phyloP scores from a whole-genome alignment of 495 filamentous ascomycete species.

The Aspergillus egyptiacus region DNA sequence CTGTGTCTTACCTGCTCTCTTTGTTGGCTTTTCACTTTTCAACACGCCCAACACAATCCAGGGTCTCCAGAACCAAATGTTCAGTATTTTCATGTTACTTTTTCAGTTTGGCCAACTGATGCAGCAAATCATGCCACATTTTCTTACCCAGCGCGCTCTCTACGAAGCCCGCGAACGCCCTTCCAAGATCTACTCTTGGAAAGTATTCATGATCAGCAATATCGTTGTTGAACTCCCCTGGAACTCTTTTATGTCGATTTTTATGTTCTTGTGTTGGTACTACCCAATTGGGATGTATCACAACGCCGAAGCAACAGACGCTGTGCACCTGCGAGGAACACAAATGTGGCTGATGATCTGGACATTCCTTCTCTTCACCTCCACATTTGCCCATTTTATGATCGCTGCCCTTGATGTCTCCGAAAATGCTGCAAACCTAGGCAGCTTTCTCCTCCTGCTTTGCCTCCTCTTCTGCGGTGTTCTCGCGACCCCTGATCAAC shows the following conservation, averaged over 20 bases:
- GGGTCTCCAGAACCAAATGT: slow-evolving; percentile 88
- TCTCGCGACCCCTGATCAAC: slow-evolving; percentile 52
- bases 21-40: slow-evolving; percentile 91
- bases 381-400: slow-evolving; percentile 59
- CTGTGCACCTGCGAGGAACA: slow-evolving; percentile 45
- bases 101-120: slow-evolving; percentile 77
- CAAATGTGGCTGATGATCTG: slow-evolving; percentile 54
- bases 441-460: slow-evolving; percentile 56
- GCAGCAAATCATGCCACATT: slow-evolving; percentile 73
- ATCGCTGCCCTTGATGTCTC: slow-evolving; percentile 58
- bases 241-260: slow-evolving; percentile 54
- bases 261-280: slow-evolving; percentile 63
- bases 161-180: slow-evolving; percentile 69
- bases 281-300: slow-evolving; percentile 60
- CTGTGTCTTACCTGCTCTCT: slow-evolving; percentile 50
- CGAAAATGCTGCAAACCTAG: slow-evolving; percentile 55
- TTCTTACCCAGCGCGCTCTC: slow-evolving; percentile 57
- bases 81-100: slow-evolving; percentile 81
- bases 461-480: slow-evolving; percentile 61
- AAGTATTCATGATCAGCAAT: slow-evolving; percentile 60
- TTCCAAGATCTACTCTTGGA: slow-evolving; percentile 71
- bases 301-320: slow-evolving; percentile 42
- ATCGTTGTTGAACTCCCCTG: slow-evolving; percentile 75
- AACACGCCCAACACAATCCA: slow-evolving; percentile 65
- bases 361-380: slow-evolving; percentile 53